Base-by-base conservation (phyloP, 192 early-diverging fungal species). In the Lobosporangium transversale region DNA sequence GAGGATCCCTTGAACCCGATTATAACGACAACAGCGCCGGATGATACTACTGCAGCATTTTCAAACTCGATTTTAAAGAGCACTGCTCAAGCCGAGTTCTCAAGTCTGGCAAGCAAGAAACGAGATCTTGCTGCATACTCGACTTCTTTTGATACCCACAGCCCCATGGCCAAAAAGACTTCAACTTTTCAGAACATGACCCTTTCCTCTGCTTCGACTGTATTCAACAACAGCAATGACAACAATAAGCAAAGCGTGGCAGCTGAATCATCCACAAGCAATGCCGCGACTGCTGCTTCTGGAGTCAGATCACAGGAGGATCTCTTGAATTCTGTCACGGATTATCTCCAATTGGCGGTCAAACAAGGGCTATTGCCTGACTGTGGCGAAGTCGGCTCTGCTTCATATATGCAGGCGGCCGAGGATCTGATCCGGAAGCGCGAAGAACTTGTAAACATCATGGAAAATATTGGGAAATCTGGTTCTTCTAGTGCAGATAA, bases 401-500 rank as follows among this genome's bases (percentile, higher is more conserved):
- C 73, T 5, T 21, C 42, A 3, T 76, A 65, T 56, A 20, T 76
- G 23, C 33, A 53, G 50, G 65, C 73, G 18, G 65, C 73, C 10
- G 73, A 76, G 24, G 73, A 76, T 23, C 40, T 76, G 23, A 56
- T 76, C 48, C 52, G 30, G 37, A 76, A 76, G 35, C 58, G 73
- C 4, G 73, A 76, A 30, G 73, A 76, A 47, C 48, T 76, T 27
- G 63, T 76, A 17, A 76, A 53, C 32, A 76, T 76, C 15, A 76
- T 76, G 62, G 73, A 76, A 24, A 76, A 53, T 36, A 76, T 76
- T 24, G 59, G 65, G 1, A 66, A 62, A 24, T 31, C 73, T 1
- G 64, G 58, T 33, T 54, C 73, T 0, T 62, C 73, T 5, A 44
- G 58, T 9, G 79, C 62, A 63, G 92, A 94, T 61, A 92, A 94